A percentile compares a stretch with the other conserved stretches of the same genome.
Conservation (phyloP, 108 stramenopile species). For the Cyclotella kingstonii region DNA sequence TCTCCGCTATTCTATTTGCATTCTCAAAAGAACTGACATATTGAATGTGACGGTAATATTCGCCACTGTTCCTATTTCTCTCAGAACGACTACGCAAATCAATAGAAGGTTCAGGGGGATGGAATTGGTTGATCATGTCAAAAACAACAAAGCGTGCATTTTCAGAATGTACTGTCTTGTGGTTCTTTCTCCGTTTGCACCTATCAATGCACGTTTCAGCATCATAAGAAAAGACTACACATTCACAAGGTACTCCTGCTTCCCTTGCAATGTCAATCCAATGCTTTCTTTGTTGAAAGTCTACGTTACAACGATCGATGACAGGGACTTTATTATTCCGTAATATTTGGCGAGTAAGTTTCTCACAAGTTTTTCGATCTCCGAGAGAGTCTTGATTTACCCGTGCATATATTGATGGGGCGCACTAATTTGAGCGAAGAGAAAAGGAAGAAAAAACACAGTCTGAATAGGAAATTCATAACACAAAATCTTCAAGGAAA, state of each 20-base stretch:
- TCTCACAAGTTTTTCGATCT: conserved; percentile 47
- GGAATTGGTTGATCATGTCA: no score
- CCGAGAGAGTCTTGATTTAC: conserved; percentile 68
- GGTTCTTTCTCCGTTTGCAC: conserved; percentile 25
- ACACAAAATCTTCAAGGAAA: background rate
- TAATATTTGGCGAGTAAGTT: conserved; percentile 16
- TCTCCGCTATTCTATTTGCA: no score
- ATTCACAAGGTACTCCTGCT: conserved; percentile 19
- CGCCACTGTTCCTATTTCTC: no score
- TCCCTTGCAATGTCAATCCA: conserved; percentile 30
- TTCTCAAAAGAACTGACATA: no score
- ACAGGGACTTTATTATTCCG: conserved; percentile 24
- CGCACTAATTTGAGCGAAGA: no score
- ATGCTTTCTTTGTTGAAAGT: conserved; percentile 43
- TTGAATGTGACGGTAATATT: no score
- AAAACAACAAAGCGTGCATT: conserved; percentile 31
- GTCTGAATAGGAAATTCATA: background rate
- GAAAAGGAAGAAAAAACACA: background rate
- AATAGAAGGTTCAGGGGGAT: no score
- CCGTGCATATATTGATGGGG: conserved; percentile 52
- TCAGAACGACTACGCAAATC: no score
- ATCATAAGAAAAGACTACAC: conserved; percentile 27
- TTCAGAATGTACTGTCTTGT: conserved; percentile 25
- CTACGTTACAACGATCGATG: conserved; percentile 75
- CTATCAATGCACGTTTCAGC: conserved; percentile 31